Percentiles rank a stretch among this genome's conserved stretches.
Conservation (phyloP, 768 basidiomycete genomes). For the Cystofilobasidium capitatum region DNA sequence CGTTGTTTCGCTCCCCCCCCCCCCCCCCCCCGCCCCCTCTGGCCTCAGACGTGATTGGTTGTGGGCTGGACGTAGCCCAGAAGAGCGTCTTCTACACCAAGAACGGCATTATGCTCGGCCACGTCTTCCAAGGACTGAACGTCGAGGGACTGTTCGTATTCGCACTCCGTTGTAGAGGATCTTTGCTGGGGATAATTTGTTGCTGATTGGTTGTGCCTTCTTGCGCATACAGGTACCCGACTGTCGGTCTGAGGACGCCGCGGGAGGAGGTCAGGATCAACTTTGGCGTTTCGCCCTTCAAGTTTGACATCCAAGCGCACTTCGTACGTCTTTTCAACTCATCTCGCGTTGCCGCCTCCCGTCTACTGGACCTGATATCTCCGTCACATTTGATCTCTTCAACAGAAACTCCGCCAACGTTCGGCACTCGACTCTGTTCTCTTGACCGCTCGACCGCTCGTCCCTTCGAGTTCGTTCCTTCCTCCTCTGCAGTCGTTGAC, state of each 20-base stretch:
- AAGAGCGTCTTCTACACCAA: neutral
- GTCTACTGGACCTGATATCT: neutral
- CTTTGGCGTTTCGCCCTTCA: constrained; percentile 13
- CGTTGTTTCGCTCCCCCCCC: no score
- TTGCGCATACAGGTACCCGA: constrained; percentile 8
- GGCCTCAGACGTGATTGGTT: neutral
- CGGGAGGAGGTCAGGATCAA: constrained; percentile 19
- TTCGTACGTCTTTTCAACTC: neutral
- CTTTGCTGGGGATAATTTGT: no score
- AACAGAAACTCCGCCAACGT: neutral
- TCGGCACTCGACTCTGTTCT: neutral
- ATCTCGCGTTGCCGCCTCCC: neutral
- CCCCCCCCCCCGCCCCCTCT: neutral
- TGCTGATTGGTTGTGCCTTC: neutral
- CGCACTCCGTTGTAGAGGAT: no score
- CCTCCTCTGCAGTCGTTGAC: neutral
- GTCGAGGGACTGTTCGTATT: neutral
- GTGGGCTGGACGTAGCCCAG: neutral
- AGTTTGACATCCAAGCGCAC: constrained; percentile 12
- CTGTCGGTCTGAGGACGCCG: constrained; percentile 22
- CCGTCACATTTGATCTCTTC: neutral
- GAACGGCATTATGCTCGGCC: constrained; percentile 1
- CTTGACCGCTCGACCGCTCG: neutral
- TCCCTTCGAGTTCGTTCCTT: neutral
- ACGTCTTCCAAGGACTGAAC: neutral